Evolutionary conservation across 2,329 filamentous ascomycete species (phyloP).

Genomic region (Monilinia aucupariae): DNA sequence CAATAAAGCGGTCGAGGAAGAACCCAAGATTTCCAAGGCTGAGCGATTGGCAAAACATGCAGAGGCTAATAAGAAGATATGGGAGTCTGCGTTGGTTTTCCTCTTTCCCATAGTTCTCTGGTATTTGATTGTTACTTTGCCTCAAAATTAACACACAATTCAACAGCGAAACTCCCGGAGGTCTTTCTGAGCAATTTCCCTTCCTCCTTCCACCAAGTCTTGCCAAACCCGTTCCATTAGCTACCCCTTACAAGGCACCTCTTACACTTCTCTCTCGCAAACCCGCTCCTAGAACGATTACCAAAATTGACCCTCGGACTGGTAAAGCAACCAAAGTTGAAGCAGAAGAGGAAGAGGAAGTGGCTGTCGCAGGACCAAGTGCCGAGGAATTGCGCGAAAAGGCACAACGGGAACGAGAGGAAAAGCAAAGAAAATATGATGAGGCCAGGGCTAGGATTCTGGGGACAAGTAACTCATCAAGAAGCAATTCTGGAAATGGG

Average conservation of each 20-base stretch:
- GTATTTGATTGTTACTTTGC: background rate
- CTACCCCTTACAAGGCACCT: slow-evolving; percentile 70
- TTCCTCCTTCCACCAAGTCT: slow-evolving; percentile 42
- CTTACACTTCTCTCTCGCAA: slow-evolving; percentile 84
- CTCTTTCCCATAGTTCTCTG: background rate
- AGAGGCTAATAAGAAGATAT: slow-evolving; percentile 78
- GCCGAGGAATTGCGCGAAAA: slow-evolving; percentile 73
- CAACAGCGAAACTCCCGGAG: slow-evolving; percentile 58
- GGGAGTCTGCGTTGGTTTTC: slow-evolving; percentile 73
- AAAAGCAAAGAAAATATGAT: slow-evolving; percentile 86
- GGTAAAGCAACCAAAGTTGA: slow-evolving; percentile 44
- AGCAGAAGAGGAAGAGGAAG: slow-evolving; percentile 61
- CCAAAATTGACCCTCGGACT: slow-evolving; percentile 51
- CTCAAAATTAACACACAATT: background rate
- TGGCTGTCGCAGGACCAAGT: slow-evolving; percentile 57
- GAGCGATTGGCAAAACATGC: slow-evolving; percentile 75
- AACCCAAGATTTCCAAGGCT: slow-evolving; percentile 56
- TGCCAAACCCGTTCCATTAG: slow-evolving; percentile 45
- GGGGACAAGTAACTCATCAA: slow-evolving; percentile 51
- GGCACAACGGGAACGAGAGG: slow-evolving; percentile 74
- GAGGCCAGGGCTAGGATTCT: slow-evolving; percentile 85
- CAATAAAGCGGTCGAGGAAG: slow-evolving; percentile 23
- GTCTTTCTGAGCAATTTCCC: slow-evolving; percentile 60
- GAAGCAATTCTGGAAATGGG: slow-evolving; percentile 8
- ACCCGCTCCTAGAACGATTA: slow-evolving; percentile 55